phyloP scores from a whole-genome alignment of 2,329 filamentous ascomycete species.

The Botrytis pseudocinerea region DNA sequence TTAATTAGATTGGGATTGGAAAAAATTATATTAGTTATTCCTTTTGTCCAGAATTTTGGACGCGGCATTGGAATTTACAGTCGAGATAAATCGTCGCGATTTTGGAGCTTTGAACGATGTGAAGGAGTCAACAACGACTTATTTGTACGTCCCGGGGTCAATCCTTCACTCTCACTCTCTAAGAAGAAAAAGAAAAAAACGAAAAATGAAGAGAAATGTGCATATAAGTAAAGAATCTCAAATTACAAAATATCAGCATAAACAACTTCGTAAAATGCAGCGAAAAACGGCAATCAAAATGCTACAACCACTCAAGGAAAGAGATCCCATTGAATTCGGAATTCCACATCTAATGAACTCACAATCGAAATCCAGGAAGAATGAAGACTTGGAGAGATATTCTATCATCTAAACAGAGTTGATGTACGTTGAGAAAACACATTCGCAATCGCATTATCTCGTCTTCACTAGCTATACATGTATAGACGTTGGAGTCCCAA shows the following conservation, averaged over 20 bases:
- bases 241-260: neutral
- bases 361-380: neutral
- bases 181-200: neutral
- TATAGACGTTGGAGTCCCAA: neutral
- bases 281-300: neutral
- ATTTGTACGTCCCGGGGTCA: neutral
- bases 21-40: neutral
- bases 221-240: rapidly evolving
- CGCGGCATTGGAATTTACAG: rapidly evolving
- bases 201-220: neutral
- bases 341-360: neutral
- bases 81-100: neutral
- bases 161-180: neutral
- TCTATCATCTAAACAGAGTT: neutral
- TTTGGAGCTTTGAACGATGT: neutral
- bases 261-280: neutral
- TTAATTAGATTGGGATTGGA: neutral
- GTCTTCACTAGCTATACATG: neutral
- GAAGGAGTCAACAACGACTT: neutral
- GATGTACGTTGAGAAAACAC: neutral
- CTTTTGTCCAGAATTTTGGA: neutral
- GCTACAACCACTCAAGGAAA: neutral
- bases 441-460: neutral
- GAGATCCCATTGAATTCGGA: neutral
- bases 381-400: neutral